A percentile compares a stretch with the other conserved stretches of the same genome.
phyloP scores from a whole-genome alignment of 805 yeast species.

The Nakazawaea pomicola region DNA sequence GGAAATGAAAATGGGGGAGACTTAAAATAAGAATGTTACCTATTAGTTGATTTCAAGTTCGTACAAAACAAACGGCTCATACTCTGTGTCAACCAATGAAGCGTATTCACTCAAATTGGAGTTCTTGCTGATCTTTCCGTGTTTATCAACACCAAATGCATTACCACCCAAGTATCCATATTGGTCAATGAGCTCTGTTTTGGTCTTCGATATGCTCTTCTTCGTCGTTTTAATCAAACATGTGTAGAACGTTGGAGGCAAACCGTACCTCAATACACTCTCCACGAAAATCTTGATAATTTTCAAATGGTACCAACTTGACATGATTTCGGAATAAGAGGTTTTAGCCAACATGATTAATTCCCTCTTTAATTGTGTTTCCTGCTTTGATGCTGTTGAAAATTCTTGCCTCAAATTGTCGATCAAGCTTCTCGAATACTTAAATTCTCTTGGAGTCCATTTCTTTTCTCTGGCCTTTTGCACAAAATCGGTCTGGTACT shows the following conservation, averaged over 20 bases:
- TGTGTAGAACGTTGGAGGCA: constrained; percentile 84
- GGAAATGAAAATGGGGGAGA: no score
- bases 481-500: constrained; percentile 64
- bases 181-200: constrained; percentile 61
- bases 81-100: constrained; percentile 87
- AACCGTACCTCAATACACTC: constrained; percentile 90
- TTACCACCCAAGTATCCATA: constrained; percentile 91
- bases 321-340: constrained; percentile 82
- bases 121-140: constrained; percentile 63
- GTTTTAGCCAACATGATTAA: constrained; percentile 77
- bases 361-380: constrained; percentile 69
- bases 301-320: constrained; percentile 89
- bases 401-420: constrained; percentile 75
- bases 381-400: constrained; percentile 67
- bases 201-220: constrained; percentile 49
- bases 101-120: constrained; percentile 78
- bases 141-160: constrained; percentile 66
- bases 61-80: constrained; percentile 93
- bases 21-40: constrained; percentile 14
- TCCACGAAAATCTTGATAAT: constrained; percentile 86
- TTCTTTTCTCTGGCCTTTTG: constrained; percentile 74
- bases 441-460: constrained; percentile 91
- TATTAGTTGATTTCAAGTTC: constrained; percentile 35
- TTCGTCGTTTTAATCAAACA: constrained; percentile 42
- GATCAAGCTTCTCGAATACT: constrained; percentile 72